Percentiles rank a stretch among this genome's conserved stretches.
These are phyloP conservation scores for Lipomyces lipofer DNA, from an alignment of 805 yeast species.

Conservation along the genomic window DNA sequence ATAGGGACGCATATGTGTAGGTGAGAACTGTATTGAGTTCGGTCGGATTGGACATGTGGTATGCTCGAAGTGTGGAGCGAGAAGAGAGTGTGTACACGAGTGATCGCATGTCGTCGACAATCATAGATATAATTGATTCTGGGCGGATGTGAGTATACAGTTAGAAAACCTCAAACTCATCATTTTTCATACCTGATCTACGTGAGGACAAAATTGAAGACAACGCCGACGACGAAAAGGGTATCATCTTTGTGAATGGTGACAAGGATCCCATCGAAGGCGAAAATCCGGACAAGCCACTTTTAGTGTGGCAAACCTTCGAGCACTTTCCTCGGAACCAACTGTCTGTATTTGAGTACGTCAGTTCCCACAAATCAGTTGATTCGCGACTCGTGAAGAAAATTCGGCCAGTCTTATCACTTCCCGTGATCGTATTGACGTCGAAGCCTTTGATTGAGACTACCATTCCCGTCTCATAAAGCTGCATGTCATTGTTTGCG, in stretches of 20 bases:
- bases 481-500: slow-evolving; percentile 52
- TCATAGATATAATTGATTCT: slow-evolving; percentile 64
- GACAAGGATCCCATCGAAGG: slow-evolving; percentile 40
- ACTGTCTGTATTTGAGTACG: slow-evolving; percentile 76
- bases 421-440: slow-evolving; percentile 60
- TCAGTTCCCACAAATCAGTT: slow-evolving; percentile 78
- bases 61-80: slow-evolving; percentile 77
- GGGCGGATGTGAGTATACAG: slow-evolving; percentile 32
- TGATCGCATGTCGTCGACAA: slow-evolving; percentile 74
- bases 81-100: slow-evolving; percentile 80
- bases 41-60: slow-evolving; percentile 52
- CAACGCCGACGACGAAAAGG: slow-evolving; percentile 4
- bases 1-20: slow-evolving; percentile 36
- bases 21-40: slow-evolving; percentile 41
- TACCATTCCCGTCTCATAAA: slow-evolving; percentile 79
- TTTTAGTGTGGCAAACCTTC: slow-evolving; percentile 78
- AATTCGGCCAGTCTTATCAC: slow-evolving; percentile 69
- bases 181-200: slow-evolving; percentile 38
- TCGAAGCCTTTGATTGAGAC: slow-evolving; percentile 74
- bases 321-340: slow-evolving; percentile 85
- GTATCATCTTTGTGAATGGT: slow-evolving; percentile 27
- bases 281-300: slow-evolving; percentile 54
- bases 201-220: slow-evolving; percentile 12
- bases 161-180: no score
- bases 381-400: slow-evolving; percentile 85